Base-by-base conservation (phyloP, 1,139 yeast genomes). In the Magnusiomyces paraingens region DNA sequence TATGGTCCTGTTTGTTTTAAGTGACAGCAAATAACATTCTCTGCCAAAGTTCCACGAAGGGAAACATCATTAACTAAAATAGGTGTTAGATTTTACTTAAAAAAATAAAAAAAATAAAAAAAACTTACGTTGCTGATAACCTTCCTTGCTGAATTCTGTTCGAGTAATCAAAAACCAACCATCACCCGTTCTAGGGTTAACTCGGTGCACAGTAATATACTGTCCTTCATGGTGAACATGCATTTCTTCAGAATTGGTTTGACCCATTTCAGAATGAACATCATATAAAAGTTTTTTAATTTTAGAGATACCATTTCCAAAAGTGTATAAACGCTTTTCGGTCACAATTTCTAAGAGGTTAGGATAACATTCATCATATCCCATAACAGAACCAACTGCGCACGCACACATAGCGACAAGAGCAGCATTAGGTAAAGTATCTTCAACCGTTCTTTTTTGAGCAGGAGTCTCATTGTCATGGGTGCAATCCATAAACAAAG, bases 401-500 rank as follows among this genome's bases (percentile, higher is more conserved):
- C 95, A 87, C 0, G 95, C 84, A 62, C 98, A 91, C 69, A 93
- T 81, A 0, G 98, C 84, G 3, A 93, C 98, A 53, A 93, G 74
- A 0, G 97, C 99, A 2, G 97, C 97, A 61, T 86, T 93, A 14
- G 97, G 95, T 50, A 93, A 75, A 0, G 98, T 90, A 65, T 93
- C 99, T 67, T 91, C 96, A 0, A 89, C 85, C 0, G 96, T 90
- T 66, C 98, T 80, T 71, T 86, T 89, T 63, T 91, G 95, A 45
- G 78, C 78, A 2, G 98, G 96, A 41, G 83, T 84, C 69, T 89
- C 94, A 65, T 93, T 93, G 69, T 93, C 99, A 69, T 93, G 99
- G 2, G 98, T 91, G 65, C 97, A 91, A 68, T 93, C 99, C 97
- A 93, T 91, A 64, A 93, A 86, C 63, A 93, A 75, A 0, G 98